A percentile compares a stretch with the other conserved stretches of the same genome.
Evolutionary conservation across 2,329 filamentous ascomycete species (phyloP).

Genomic region (Rhynchosporium agropyri): DNA sequence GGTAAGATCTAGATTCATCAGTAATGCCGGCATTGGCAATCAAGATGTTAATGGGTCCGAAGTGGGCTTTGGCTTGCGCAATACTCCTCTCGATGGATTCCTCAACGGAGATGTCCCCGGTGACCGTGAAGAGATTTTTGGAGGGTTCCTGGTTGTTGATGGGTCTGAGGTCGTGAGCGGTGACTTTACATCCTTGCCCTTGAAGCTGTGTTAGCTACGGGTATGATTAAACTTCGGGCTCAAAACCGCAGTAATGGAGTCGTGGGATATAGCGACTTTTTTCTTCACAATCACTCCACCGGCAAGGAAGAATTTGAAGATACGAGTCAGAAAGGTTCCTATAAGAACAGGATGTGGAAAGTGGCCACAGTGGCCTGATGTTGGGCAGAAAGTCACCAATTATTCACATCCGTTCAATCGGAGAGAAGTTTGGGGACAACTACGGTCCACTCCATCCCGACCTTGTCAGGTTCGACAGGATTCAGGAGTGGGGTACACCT

Average conservation of each 20-base stretch:
- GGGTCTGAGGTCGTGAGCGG: constrained; percentile 52
- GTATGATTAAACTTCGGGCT: not conserved
- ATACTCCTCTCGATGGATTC: constrained; percentile 48
- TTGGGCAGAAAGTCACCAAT: not conserved
- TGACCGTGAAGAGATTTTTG: constrained; percentile 46
- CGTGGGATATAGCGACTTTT: not conserved
- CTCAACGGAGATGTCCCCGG: constrained; percentile 53
- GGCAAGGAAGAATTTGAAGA: not conserved
- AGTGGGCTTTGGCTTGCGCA: constrained; percentile 46
- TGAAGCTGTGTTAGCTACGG: not conserved
- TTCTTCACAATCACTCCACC: not conserved
- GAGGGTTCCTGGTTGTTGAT: constrained; percentile 41
- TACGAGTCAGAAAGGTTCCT: not conserved
- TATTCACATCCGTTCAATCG: not conserved
- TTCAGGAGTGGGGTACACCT: constrained; percentile 12
- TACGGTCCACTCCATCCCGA: not conserved
- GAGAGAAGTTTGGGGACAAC: not conserved
- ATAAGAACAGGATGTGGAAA: not conserved
- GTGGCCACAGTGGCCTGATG: not conserved
- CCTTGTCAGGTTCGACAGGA: constrained; percentile 5
- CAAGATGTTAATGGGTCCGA: constrained; percentile 55
- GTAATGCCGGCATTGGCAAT: constrained; percentile 56
- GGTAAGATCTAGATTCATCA: constrained; percentile 51
- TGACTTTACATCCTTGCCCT: constrained; percentile 54
- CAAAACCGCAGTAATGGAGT: not conserved